Evolutionary conservation across 108 stramenopile genomes (phyloP).

Genomic region (Mediolabrus comicus): DNA sequence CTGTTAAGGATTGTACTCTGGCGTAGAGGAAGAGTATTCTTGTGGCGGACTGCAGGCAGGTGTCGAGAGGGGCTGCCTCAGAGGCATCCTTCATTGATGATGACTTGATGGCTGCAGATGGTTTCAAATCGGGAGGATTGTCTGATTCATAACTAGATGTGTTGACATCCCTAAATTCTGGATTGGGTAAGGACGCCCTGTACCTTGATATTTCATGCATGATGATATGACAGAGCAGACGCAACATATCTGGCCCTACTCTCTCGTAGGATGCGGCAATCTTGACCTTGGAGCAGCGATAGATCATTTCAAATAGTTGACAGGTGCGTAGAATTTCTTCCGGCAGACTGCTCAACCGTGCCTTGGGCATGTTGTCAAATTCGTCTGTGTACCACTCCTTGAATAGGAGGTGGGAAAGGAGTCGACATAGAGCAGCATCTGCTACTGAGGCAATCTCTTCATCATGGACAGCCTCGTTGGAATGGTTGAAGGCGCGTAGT

Average conservation of each 20-base stretch:
- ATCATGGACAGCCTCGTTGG: not conserved
- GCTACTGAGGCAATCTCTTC: conserved; percentile 1
- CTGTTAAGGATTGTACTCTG: not conserved
- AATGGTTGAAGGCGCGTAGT: conserved; percentile 4
- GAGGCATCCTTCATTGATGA: not conserved
- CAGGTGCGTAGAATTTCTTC: conserved; percentile 6
- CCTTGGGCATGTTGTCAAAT: not conserved
- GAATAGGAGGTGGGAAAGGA: not conserved
- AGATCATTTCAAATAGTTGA: conserved; percentile 6
- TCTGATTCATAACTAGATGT: not conserved
- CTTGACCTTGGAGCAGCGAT: conserved; percentile 8
- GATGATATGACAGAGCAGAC: not conserved
- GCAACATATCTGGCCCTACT: conserved; percentile 1
- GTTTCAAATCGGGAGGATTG: not conserved
- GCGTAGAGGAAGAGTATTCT: conserved; percentile 11
- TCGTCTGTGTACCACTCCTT: not conserved
- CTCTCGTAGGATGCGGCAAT: conserved; percentile 3
- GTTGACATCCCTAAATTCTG: not conserved
- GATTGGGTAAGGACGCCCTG: not conserved
- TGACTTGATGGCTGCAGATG: not conserved
- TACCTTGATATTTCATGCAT: not conserved
- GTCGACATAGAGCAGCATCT: not conserved
- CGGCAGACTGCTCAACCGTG: not conserved
- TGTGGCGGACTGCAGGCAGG: conserved; percentile 2
- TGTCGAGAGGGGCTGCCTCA: not conserved